A percentile compares a stretch with the other conserved stretches of the same genome.
Conservation (phyloP, 1,139 yeast species). For the Chernovozyma sophiae-reginae region DNA sequence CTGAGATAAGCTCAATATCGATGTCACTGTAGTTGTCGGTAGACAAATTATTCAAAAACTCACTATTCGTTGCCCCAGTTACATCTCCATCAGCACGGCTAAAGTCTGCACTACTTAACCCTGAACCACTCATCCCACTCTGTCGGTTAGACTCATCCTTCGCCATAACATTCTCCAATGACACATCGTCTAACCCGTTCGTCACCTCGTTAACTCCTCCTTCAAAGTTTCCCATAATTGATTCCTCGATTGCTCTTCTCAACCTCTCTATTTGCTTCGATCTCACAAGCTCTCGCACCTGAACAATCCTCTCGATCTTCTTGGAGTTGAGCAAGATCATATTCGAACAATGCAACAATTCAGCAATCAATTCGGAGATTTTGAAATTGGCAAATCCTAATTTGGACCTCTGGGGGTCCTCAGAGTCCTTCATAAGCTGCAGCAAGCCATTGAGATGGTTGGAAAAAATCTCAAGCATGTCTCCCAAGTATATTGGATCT, state of each 20-base stretch:
- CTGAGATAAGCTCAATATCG: background rate
- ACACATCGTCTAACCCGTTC: slow-evolving; percentile 36
- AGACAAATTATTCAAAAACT: background rate
- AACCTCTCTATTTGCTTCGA: slow-evolving; percentile 28
- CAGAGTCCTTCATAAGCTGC: slow-evolving; percentile 19
- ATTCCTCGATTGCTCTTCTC: slow-evolving; percentile 31
- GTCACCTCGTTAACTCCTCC: slow-evolving; percentile 25
- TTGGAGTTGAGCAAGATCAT: slow-evolving; percentile 44
- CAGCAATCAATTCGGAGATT: slow-evolving; percentile 43
- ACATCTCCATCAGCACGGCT: background rate
- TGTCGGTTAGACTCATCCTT: background rate
- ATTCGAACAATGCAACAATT: slow-evolving; percentile 45
- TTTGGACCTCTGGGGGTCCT: slow-evolving; percentile 8
- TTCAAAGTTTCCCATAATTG: slow-evolving; percentile 8
- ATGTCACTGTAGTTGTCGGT: background rate
- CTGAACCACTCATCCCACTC: background rate
- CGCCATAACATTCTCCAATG: slow-evolving; percentile 27
- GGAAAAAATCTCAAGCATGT: slow-evolving; percentile 39
- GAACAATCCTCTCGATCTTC: slow-evolving; percentile 32
- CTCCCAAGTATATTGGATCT: slow-evolving; percentile 45
- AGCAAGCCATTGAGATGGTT: slow-evolving; percentile 32
- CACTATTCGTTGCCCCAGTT: background rate
- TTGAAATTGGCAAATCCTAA: slow-evolving; percentile 44
- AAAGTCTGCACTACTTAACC: slow-evolving; percentile 12
- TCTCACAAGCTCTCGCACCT: slow-evolving; percentile 35